phyloP scores from a whole-genome alignment of 2,329 filamentous ascomycete genomes.

The Stachybotrys chlorohalonatus region DNA sequence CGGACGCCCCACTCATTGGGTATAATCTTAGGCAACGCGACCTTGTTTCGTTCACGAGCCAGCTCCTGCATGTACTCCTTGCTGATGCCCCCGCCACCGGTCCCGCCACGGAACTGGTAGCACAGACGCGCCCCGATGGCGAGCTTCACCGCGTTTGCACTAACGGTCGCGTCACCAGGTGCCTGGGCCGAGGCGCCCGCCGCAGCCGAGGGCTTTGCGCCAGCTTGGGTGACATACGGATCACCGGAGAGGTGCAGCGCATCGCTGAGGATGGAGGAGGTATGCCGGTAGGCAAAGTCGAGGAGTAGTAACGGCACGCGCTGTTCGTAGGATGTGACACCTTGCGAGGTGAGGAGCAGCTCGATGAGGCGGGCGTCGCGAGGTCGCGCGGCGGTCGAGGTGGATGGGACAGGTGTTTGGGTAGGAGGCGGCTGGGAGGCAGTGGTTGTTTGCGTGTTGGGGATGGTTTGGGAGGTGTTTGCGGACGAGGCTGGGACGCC shows the following conservation, averaged over 20 bases:
- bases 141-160: conserved; percentile 59
- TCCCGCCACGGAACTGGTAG: conserved; percentile 57
- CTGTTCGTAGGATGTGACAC: conserved; percentile 71
- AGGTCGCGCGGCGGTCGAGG: conserved; percentile 46
- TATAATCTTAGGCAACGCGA: conserved; percentile 53
- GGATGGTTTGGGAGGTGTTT: conserved; percentile 24
- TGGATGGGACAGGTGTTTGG: conserved; percentile 14
- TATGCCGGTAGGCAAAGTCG: conserved; percentile 81
- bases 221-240: conserved; percentile 54
- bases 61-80: conserved; percentile 73
- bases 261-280: conserved; percentile 61
- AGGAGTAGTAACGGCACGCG: conserved; percentile 75
- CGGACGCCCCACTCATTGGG: conserved; percentile 60
- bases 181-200: conserved; percentile 39
- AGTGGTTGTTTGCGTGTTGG: conserved; percentile 24
- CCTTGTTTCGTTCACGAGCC: conserved; percentile 61
- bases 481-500: conserved; percentile 35
- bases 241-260: conserved; percentile 60
- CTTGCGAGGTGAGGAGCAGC: conserved; percentile 68
- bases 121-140: conserved; percentile 60
- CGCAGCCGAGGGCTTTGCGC: conserved; percentile 38
- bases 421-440: conserved; percentile 15
- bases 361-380: conserved; percentile 74
- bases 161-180: conserved; percentile 47
- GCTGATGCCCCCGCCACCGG: conserved; percentile 43